Evolutionary conservation across 2,329 filamentous ascomycete genomes (phyloP).

Genomic region (Pseudogymnoascus sp.): DNA sequence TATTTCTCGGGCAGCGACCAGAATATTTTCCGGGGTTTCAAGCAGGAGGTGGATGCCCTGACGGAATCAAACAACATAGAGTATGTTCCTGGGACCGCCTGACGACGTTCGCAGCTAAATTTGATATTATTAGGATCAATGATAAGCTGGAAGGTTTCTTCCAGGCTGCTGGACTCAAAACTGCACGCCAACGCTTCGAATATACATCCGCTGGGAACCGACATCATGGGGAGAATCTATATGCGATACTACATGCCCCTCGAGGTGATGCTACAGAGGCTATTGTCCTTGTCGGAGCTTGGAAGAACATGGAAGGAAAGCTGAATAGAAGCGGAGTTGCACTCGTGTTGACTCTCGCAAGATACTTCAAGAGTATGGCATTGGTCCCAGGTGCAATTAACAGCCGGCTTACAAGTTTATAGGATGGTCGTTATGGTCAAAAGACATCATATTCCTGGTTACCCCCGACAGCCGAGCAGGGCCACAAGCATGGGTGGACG

Average conservation of each 20-base stretch:
- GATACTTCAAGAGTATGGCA: conserved; percentile 78
- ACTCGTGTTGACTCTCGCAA: conserved; percentile 74
- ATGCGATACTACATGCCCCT: conserved; percentile 87
- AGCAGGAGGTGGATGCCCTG: conserved; percentile 68
- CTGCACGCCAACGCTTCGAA: conserved; percentile 78
- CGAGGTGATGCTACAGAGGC: conserved; percentile 95
- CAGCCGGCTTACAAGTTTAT: conserved; percentile 13
- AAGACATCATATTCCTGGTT: conserved; percentile 91
- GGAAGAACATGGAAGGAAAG: conserved; percentile 71
- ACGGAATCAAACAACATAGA: conserved; percentile 45
- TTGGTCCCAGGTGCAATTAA: neutral
- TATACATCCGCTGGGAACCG: conserved; percentile 71
- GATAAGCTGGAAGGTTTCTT: conserved; percentile 69
- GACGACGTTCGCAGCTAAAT: conserved; percentile 29
- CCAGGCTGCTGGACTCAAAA: conserved; percentile 72
- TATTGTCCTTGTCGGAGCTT: conserved; percentile 83
- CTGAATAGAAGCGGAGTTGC: conserved; percentile 83
- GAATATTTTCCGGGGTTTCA: conserved; percentile 85
- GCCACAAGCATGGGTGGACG: conserved; percentile 94
- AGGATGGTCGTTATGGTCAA: conserved; percentile 97
- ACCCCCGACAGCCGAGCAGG: conserved; percentile 83
- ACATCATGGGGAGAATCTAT: conserved; percentile 79
- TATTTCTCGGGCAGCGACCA: conserved; percentile 97
- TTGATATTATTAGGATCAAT: conserved; percentile 44
- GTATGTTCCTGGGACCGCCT: conserved; percentile 31